Conservation (phyloP, 441 rosid species). For the Pelargonium australe region DNA sequence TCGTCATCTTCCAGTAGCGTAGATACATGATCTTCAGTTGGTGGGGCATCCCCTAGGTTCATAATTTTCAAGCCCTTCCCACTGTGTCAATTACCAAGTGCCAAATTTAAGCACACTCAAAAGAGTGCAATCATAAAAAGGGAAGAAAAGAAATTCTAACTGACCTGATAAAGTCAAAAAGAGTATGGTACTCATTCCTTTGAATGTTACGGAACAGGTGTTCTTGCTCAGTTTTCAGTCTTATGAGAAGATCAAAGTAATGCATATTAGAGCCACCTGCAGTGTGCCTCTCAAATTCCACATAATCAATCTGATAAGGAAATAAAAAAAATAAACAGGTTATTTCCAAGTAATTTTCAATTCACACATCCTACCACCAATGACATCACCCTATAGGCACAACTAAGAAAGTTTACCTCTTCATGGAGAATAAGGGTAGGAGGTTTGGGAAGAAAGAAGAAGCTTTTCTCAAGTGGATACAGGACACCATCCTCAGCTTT, state of each 20-base stretch:
- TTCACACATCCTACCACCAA: neutral
- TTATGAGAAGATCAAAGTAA: constrained; percentile 91
- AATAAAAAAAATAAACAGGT: constrained; percentile 14
- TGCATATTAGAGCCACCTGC: constrained; percentile 99
- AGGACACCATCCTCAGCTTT: constrained; percentile 98
- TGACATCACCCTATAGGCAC: constrained; percentile 6
- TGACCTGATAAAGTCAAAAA: constrained; percentile 79
- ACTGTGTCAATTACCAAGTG: constrained; percentile 36
- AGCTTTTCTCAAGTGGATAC: constrained; percentile 95
- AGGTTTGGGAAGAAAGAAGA: constrained; percentile 94
- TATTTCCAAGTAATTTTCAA: neutral
- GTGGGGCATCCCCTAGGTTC: constrained; percentile 64
- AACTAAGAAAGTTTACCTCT: constrained; percentile 46
- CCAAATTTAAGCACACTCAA: constrained; percentile 8
- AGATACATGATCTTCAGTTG: constrained; percentile 56
- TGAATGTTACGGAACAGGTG: constrained; percentile 92
- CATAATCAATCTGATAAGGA: constrained; percentile 61
- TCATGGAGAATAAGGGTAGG: constrained; percentile 96
- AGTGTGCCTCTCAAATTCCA: constrained; percentile 97
- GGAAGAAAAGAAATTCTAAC: constrained; percentile 16
- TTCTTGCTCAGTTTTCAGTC: constrained; percentile 88
- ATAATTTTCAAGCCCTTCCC: constrained; percentile 81
- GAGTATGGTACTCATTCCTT: constrained; percentile 90
- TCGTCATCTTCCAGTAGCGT: constrained; percentile 72
- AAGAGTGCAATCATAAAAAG: neutral